Base-by-base conservation (phyloP, 805 yeast genomes). In the Scheffersomyces ergatensis region DNA sequence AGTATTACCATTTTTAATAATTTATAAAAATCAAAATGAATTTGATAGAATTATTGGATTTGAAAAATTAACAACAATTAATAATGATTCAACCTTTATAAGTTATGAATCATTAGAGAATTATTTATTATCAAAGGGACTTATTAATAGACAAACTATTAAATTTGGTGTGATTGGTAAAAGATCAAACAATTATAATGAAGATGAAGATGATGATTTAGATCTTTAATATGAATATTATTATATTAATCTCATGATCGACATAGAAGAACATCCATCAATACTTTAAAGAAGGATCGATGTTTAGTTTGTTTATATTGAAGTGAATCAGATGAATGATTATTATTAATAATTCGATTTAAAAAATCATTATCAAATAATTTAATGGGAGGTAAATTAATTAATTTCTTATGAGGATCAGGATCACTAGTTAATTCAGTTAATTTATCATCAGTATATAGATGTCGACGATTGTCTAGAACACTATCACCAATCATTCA, bases 1-100 rank as follows among this genome's bases (percentile, higher is more conserved):
- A 54, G 80, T 83, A 9, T 66, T 88, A 4, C 96, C 96, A 0
- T 82, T 81, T 48, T 80, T 87, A 2, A 60, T 84, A 2, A 67
- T 80, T 7, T 88, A 82, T 53, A 65, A 63, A 11, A 65, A 74
- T 27, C 90, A 90, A 1, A 60, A 70, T 33, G 92, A 85, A 50
- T 55, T 67, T 3, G 70, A 74, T 12, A 63, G 87, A 45, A 53
- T 86, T 4, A 72, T 86, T 4, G 96, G 96, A 5, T 83, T 88
- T 51, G 82, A 81, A 38, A 73, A 76, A 24, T 62, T 87, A 33
- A 21, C 9, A 21, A 21, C 6, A 7, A 21, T 7, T 21, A 21
- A 21, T 21, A 76, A 80, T 21, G 69, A 72, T 37, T 73, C 67
- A 31, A n/a, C n/a, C n/a, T n/a, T n/a, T n/a, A 80, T 83, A 49